Evolutionary conservation across 768 basidiomycete genomes (phyloP), one percentile per base, ranked within the genome.

Genomic region (Candolleomyces aberdarensis): DNA sequence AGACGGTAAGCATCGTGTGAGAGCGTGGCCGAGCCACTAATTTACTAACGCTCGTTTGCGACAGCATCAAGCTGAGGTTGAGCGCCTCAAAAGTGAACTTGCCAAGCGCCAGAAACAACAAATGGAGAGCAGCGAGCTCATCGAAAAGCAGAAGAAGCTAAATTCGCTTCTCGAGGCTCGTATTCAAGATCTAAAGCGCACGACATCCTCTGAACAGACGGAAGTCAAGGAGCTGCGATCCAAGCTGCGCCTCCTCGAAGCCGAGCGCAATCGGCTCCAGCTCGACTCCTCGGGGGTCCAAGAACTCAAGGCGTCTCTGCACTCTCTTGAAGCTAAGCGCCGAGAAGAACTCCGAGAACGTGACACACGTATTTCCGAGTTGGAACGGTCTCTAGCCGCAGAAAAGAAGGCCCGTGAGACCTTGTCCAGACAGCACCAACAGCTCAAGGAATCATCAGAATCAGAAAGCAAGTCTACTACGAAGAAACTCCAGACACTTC

Each of bases 101-200:
- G 71, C 75, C 1, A 78, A 78, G 29, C 72, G 71, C 40, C 84
- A 81, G 57, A 85, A 81, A 63, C 65, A 70, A 0, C 76, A 74
- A 39, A 49, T 73, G 0, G 89, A 90, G 39, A 79, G 83, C 13
- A 58, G 72, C 9, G 85, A 86, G 3, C 81, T 80, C 7, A 59
- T 78, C 3, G 85, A 88, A 46, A 89, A 85, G 66, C 77, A 86
- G 59, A 87, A 82, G 77, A 88, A 83, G 67, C 86, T 86, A 60
- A 81, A 76, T 31, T 83, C 85, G 3, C 60, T 73, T 5, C 78
- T 85, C 48, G 88, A 90, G 32, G 63, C 71, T n/a, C 83, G 84
- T 44, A 65, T 89, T 3, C 84, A 85, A 44, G 89, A 89, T 53
- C 73, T 86, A 61, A 88, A 83, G 71, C 85, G 80, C 65, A 59